Conservation (phyloP, 306 rosid species). For the Castanea sativa region DNA sequence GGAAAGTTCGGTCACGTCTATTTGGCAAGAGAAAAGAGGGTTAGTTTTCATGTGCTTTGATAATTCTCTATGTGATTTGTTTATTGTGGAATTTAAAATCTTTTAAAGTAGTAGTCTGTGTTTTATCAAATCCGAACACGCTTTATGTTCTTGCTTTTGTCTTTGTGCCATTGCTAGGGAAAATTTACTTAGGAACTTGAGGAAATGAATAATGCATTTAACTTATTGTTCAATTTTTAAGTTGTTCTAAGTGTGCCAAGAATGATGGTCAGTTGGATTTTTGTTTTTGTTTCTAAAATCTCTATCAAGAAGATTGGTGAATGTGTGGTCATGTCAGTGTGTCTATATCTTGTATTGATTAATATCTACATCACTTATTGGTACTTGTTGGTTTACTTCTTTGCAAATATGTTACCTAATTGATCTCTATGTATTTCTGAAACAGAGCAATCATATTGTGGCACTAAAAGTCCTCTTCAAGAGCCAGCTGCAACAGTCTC, state of each 20-base stretch:
- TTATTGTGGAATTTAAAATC: neutral
- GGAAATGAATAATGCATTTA: neutral
- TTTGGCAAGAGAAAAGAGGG: constrained; percentile 95
- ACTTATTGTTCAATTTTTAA: neutral
- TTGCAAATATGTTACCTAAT: constrained; percentile 1
- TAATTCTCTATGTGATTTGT: neutral
- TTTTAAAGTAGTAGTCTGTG: neutral
- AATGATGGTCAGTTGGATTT: neutral
- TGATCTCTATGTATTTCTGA: constrained; percentile 21
- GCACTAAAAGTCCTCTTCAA: constrained; percentile 94
- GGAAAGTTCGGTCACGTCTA: constrained; percentile 99
- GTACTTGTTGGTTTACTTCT: neutral
- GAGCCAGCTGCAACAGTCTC: constrained; percentile 98
- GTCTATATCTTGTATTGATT: neutral
- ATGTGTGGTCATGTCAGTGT: neutral
- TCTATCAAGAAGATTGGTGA: neutral
- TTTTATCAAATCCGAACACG: neutral
- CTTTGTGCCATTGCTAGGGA: neutral
- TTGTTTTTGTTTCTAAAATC: neutral
- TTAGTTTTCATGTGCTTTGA: constrained; percentile 23
- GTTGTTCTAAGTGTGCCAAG: neutral
- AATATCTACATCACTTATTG: neutral
- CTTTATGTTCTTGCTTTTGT: neutral
- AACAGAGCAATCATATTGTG: constrained; percentile 92
- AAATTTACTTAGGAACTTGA: neutral